These are phyloP conservation scores for Sonneratia caseolaris DNA, from an alignment of 345 rosid species.

Conservation along the genomic window DNA sequence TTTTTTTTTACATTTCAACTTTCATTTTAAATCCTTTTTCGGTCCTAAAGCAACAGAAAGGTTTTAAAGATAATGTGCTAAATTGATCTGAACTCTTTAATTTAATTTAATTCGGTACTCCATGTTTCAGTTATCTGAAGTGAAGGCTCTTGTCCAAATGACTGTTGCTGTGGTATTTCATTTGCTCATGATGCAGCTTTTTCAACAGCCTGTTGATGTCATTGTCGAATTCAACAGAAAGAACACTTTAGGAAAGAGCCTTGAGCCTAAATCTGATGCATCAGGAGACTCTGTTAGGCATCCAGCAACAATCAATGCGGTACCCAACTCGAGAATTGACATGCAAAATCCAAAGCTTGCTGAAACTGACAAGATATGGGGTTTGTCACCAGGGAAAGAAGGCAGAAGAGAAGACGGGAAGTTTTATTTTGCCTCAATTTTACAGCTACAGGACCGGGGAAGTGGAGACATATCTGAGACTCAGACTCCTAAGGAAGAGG, in stretches of 20 bases:
- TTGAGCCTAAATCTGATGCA: not conserved
- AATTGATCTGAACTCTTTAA: not conserved
- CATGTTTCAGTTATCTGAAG: not conserved
- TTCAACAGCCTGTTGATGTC: not conserved
- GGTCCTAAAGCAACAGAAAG: not conserved
- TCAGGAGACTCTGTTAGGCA: not conserved
- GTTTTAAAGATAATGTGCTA: not conserved
- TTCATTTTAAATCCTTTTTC: not conserved
- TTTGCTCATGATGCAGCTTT: not conserved
- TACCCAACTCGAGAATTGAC: not conserved
- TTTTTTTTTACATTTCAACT: too few species aligned
- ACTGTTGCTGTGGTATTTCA: not conserved
- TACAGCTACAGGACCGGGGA: conserved; percentile 25
- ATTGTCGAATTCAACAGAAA: not conserved
- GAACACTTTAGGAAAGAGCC: not conserved
- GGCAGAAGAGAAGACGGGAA: conserved; percentile 4
- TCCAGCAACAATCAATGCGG: not conserved
- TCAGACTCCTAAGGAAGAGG: conserved; percentile 17
- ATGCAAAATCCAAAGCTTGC: not conserved
- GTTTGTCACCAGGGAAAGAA: conserved; percentile 1
- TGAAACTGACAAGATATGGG: not conserved
- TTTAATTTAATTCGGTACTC: not conserved
- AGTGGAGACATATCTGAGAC: conserved; percentile 15
- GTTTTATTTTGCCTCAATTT: conserved; percentile 16
- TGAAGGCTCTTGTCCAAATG: not conserved